Percentiles rank a stretch among this genome's conserved stretches.
Evolutionary conservation across 177 flowering plant genomes (phyloP).

Genomic region (Vitis hybrid): DNA sequence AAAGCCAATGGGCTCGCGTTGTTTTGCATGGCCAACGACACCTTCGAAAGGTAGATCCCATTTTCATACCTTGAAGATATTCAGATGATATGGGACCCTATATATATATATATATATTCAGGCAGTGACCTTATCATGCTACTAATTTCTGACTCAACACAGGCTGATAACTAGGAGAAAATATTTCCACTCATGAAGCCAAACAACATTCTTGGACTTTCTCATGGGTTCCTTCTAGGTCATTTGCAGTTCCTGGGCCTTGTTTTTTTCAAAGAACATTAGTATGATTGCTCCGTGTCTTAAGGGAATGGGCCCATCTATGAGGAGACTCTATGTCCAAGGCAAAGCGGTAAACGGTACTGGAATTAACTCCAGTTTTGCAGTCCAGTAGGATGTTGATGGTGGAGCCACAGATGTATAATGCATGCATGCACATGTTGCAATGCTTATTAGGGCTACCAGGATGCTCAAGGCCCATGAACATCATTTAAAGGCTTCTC

Average conservation of each 20-base stretch:
- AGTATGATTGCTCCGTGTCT: conserved; percentile 97
- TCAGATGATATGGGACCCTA: conserved; percentile 75
- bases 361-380: conserved; percentile 96
- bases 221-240: conserved; percentile 97
- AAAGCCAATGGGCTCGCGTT: conserved; percentile 76
- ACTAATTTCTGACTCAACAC: conserved; percentile 91
- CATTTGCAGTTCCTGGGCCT: conserved; percentile 84
- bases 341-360: conserved; percentile 95
- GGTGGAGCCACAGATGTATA: no score
- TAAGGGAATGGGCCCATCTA: conserved; percentile 99
- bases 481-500: no score
- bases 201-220: conserved; percentile 94
- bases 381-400: conserved; percentile 69
- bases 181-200: conserved; percentile 94
- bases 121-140: conserved; percentile 86
- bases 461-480: no score
- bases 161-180: conserved; percentile 97
- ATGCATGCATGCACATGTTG: no score
- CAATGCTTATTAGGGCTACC: no score
- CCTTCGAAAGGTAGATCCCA: conserved; percentile 94
- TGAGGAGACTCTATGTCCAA: conserved; percentile 91
- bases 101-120: conserved; percentile 43
- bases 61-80: conserved; percentile 94
- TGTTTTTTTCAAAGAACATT: conserved; percentile 82
- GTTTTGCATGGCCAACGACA: conserved; percentile 95